Evolutionary conservation across 2,329 filamentous ascomycete species (phyloP), one percentile per base, ranked within the genome.

Genomic region (Xylariaceae sp.): DNA sequence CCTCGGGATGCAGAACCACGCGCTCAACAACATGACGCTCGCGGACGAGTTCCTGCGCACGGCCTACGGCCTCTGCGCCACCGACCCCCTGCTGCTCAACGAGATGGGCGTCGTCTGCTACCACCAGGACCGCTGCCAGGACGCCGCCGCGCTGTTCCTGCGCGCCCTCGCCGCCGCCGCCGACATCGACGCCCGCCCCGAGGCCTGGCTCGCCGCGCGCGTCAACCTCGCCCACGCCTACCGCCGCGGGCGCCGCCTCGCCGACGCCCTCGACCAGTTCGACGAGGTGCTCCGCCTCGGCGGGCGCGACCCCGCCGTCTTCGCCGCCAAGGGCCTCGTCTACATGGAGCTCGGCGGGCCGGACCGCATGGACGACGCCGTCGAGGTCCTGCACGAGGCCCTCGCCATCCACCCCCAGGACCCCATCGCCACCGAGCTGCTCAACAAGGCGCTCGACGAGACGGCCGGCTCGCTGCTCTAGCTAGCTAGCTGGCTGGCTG

Each of bases 51-150:
- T 96, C 56, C 74, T 96, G 28, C 88, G 86, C 50, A 88, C 87
- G 3, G 89, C 92, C 0, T 93, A 92, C 56, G 71, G 75, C 0
- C 69, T 93, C 10, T 93, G 87, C 64, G 77, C 80, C 49, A 83
- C 79, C 1, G 92, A 98, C 49, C 92, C 92, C 0, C 64, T 96
- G 5, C 75, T 98, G 4, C 70, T 98, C 35, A 98, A 98, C 56
- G 92, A 98, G 62, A 81, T 96, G 63, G 93, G 90, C 4, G 80
- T 96, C 4, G 88, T 95, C n/a, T 81, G 87, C 45, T 98, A 94
- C 54, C 88, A 96, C 56, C 87, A 95, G 55, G 80, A 85, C 46
- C 75, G 83, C 32, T 74, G 87, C 5, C 70, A 77, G 38, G 79
- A 83, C 16, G 87, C 92, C 0, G 77, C 85, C 8, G 71, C 77